Evolutionary conservation across 1,139 yeast species (phyloP).

Genomic region (Saccharomyces pastorianus): DNA sequence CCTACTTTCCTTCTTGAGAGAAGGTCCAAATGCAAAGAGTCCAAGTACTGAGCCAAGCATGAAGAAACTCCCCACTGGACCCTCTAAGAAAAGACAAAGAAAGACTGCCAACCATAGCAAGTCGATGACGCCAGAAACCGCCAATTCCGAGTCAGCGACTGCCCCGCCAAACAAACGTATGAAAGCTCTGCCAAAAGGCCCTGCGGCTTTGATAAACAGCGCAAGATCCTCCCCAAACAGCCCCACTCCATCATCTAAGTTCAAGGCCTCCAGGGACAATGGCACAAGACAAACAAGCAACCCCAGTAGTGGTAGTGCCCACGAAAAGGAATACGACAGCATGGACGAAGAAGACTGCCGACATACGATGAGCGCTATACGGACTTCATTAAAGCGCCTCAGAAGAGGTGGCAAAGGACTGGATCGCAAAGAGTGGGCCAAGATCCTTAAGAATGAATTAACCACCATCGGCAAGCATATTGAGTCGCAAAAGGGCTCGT

Average conservation of each 20-base stretch:
- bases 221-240: not conserved
- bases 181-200: conserved; percentile 20
- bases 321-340: conserved; percentile 59
- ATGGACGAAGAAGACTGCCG: conserved; percentile 76
- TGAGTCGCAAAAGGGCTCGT: conserved; percentile 16
- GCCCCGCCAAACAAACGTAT: conserved; percentile 8
- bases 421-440: conserved; percentile 81
- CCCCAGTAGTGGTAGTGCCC: conserved; percentile 13
- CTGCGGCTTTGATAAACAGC: conserved; percentile 8
- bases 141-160: conserved; percentile 1
- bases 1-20: conserved; percentile 51
- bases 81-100: not conserved
- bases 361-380: conserved; percentile 58
- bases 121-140: conserved; percentile 1
- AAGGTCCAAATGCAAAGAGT: conserved; percentile 10
- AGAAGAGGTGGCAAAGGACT: conserved; percentile 75
- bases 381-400: conserved; percentile 62
- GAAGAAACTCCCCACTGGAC: conserved; percentile 12
- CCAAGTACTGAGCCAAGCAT: conserved; percentile 8
- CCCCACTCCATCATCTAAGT: conserved; percentile 4
- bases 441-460: conserved; percentile 63
- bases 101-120: conserved; percentile 1
- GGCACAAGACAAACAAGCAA: not conserved
- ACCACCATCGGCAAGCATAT: conserved; percentile 59
- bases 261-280: conserved; percentile 1